Base-by-base conservation (phyloP, 441 rosid genomes). In the Iberis amara region DNA sequence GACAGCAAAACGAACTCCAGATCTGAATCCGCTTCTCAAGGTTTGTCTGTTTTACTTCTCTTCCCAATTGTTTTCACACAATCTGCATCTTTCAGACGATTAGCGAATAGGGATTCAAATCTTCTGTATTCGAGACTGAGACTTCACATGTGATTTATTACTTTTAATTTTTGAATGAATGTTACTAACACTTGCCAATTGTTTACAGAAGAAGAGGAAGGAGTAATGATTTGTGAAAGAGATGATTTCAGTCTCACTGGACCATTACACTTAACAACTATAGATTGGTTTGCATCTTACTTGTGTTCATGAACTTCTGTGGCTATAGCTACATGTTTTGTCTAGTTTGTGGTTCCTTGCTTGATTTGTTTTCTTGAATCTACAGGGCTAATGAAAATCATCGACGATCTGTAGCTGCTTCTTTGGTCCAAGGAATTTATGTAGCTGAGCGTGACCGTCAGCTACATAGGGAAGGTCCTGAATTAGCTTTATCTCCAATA, bases 401-500 rank as follows among this genome's bases (percentile, higher is more conserved):
- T 50, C 69, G 70, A 43, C 73, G 94, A 64, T 77, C 94, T 2
- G 78, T 94, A 55, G 80, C 88, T 28, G 94, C 96, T 50, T 68
- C 84, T 69, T 73, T 94, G 64, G 94, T 94, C 51, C 85, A 86
- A 62, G 94, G 95, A 24, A 87, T 82, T 51, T 83, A 80, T 67
- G 62, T 82, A 58, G 60, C 86, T 24, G 99, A 89, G 73, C 83
- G 87, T 52, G 99, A 94, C 59, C 87, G 95, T 65, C 99, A 89
- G 70, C 73, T 75, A 66, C 75, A 77, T 52, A 89, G 94, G 26
- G 61, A 71, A 45, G 96, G 72, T 42, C 61, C 76, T 8, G 69
- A 75, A 0, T 8, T 46, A 74, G 86, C 87, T 46, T 64, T 86
- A 11, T 95, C 89, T 59, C 75, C 85, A 23, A 72, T 77, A 11